Evolutionary conservation across 257 asterid species (phyloP).

Genomic region (Petunia secreta): DNA sequence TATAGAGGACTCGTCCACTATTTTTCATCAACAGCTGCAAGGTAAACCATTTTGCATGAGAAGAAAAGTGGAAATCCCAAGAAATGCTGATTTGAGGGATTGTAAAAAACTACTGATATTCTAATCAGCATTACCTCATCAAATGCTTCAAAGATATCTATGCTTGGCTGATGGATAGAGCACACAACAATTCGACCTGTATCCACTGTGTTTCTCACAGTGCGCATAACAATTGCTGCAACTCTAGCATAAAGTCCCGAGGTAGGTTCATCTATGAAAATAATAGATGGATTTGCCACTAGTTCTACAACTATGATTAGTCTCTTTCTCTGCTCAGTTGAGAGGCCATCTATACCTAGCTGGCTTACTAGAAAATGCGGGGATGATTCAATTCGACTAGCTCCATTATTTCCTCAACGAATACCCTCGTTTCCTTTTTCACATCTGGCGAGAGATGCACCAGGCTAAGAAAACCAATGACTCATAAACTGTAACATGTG

Average conservation of each 20-base stretch:
- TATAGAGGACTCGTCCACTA: constrained; percentile 79
- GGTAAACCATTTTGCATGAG: background rate
- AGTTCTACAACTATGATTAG: constrained; percentile 85
- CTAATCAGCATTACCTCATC: constrained; percentile 59
- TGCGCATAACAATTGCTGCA: constrained; percentile 88
- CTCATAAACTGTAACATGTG: constrained; percentile 81
- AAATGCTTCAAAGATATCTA: constrained; percentile 84
- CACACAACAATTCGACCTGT: constrained; percentile 88
- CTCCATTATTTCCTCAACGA: constrained; percentile 88
- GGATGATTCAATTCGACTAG: constrained; percentile 76
- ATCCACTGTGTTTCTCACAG: constrained; percentile 85
- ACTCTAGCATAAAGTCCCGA: constrained; percentile 93
- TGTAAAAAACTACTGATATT: background rate
- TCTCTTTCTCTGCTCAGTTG: constrained; percentile 89
- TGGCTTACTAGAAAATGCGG: constrained; percentile 69
- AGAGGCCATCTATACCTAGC: constrained; percentile 85
- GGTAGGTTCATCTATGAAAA: constrained; percentile 95
- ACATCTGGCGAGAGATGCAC: constrained; percentile 87
- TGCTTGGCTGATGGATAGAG: constrained; percentile 90
- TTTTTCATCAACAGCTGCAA: constrained; percentile 81
- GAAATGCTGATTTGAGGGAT: background rate
- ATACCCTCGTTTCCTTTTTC: constrained; percentile 36
- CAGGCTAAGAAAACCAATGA: constrained; percentile 84
- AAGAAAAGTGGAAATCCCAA: background rate
- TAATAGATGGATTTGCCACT: constrained; percentile 87